Percentiles rank a stretch among this genome's conserved stretches.
phyloP scores from a whole-genome alignment of 2,329 filamentous ascomycete species.

The Pseudogymnoascus sp. region DNA sequence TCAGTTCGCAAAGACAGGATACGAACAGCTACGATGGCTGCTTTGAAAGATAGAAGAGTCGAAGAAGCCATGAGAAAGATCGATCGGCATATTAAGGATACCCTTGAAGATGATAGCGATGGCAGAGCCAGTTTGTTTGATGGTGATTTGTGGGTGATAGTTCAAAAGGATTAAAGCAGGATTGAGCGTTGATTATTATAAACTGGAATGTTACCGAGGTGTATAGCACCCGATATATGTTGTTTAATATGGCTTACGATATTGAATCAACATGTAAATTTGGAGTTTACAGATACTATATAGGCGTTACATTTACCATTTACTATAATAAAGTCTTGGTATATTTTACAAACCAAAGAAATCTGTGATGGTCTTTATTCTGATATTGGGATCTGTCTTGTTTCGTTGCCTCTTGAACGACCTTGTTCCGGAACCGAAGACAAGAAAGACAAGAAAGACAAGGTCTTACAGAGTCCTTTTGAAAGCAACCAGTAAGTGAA shows the following conservation, averaged over 20 bases:
- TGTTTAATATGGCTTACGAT: not conserved
- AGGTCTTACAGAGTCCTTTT: not conserved
- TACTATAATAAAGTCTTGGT: not conserved
- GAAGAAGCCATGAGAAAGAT: not conserved
- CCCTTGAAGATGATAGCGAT: conserved; percentile 1
- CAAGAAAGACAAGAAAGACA: not conserved
- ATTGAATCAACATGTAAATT: not conserved
- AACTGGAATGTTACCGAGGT: not conserved
- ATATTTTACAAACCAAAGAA: not conserved
- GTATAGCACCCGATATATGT: not conserved
- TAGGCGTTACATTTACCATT: not conserved
- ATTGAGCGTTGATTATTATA: not conserved
- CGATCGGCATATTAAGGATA: not conserved
- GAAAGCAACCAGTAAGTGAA: not conserved
- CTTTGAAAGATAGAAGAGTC: not conserved
- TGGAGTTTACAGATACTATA: not conserved
- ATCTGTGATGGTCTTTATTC: not conserved
- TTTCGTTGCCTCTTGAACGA: not conserved
- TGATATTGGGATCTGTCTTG: not conserved
- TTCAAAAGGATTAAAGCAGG: not conserved
- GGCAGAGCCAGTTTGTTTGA: not conserved
- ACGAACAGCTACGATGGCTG: not conserved
- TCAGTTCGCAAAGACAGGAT: not conserved
- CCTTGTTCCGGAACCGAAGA: not conserved
- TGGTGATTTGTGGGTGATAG: not conserved